Percentiles rank a stretch among this genome's conserved stretches.
Conservation (phyloP, 371 early-diverging fungal species). For the Mortierella sp. region DNA sequence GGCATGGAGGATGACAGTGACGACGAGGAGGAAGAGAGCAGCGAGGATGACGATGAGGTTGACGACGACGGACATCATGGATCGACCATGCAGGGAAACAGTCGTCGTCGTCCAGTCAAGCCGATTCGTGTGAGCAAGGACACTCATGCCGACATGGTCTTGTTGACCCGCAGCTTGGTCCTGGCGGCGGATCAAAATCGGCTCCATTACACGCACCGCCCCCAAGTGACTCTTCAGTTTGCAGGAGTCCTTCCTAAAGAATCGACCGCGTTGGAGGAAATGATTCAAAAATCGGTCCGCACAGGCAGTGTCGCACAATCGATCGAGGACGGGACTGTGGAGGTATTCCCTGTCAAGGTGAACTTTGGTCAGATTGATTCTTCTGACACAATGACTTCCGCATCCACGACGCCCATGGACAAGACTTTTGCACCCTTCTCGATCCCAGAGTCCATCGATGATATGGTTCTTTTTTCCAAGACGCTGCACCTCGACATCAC, state of each 20-base stretch:
- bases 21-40: slow-evolving; percentile 32
- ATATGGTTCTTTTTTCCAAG: slow-evolving; percentile 46
- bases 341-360: slow-evolving; percentile 25
- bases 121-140: slow-evolving; percentile 51
- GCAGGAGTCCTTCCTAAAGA: slow-evolving; percentile 45
- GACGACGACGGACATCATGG: background rate
- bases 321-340: slow-evolving; percentile 7
- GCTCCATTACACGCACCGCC: slow-evolving; percentile 42
- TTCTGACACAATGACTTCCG: background rate
- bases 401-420: slow-evolving; percentile 24
- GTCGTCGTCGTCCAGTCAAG: slow-evolving; percentile 1
- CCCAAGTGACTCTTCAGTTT: slow-evolving; percentile 35
- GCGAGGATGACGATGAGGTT: slow-evolving; percentile 10
- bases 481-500: slow-evolving; percentile 54
- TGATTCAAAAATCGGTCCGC: slow-evolving; percentile 41
- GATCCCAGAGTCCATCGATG: slow-evolving; percentile 40
- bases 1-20: slow-evolving; percentile 55
- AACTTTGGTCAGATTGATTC: slow-evolving; percentile 21
- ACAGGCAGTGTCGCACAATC: slow-evolving; percentile 33
- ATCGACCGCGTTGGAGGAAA: slow-evolving; percentile 24
- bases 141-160: slow-evolving; percentile 47
- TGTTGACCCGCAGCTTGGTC: slow-evolving; percentile 44
- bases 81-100: background rate
- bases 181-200: slow-evolving; percentile 55
- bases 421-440: slow-evolving; percentile 25